phyloP scores from a whole-genome alignment of 805 yeast genomes.

The Saturnispora dispora region DNA sequence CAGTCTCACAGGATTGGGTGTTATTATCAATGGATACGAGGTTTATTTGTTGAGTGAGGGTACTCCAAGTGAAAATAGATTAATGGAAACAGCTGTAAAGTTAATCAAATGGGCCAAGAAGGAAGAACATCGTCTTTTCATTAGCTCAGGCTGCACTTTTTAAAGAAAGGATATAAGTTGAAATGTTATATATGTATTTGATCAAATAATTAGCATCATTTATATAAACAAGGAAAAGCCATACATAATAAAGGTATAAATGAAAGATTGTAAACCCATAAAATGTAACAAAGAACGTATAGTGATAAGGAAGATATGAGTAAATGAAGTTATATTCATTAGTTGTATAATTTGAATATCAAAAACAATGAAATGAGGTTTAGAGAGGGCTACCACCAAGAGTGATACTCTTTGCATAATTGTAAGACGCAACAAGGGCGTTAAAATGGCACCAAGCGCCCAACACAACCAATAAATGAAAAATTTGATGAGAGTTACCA shows the following conservation, averaged over 20 bases:
- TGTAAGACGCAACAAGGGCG: constrained; percentile 52
- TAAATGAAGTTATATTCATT: not conserved
- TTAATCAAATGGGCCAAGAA: constrained; percentile 71
- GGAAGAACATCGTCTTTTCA: constrained; percentile 61
- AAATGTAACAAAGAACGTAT: not conserved
- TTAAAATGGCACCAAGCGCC: constrained; percentile 70
- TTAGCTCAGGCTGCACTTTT: constrained; percentile 64
- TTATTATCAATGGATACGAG: constrained; percentile 39
- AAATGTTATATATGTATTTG: not conserved
- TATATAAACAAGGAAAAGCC: not conserved
- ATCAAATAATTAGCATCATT: not conserved
- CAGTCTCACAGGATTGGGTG: constrained; percentile 17
- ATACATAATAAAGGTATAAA: not conserved
- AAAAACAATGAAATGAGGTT: not conserved
- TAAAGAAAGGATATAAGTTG: constrained; percentile 15
- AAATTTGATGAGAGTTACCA: constrained; percentile 82
- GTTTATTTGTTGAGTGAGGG: constrained; percentile 50
- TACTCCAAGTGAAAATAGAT: constrained; percentile 43
- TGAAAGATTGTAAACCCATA: not conserved
- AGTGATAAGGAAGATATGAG: not conserved
- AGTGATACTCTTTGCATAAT: constrained; percentile 32
- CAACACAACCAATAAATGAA: constrained; percentile 66
- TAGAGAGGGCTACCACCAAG: constrained; percentile 6
- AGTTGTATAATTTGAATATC: not conserved
- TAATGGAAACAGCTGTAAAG: constrained; percentile 52